phyloP scores from a whole-genome alignment of 495 filamentous ascomycete genomes.

The Rhypophila decipiens region DNA sequence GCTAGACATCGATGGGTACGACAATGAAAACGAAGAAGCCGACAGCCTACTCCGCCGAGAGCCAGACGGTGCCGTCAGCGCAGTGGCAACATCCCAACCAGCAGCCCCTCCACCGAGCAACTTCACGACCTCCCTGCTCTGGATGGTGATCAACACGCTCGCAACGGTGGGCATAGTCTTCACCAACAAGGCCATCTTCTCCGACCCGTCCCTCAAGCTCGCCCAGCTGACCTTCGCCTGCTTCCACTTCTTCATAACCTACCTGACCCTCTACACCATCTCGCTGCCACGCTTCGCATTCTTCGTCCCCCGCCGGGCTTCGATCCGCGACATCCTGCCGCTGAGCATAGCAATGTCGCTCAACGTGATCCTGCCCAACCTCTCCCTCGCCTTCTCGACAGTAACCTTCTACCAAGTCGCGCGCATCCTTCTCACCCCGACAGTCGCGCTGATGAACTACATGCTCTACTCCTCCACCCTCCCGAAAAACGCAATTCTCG shows the following conservation, averaged over 20 bases:
- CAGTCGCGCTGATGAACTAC: slow-evolving; percentile 61
- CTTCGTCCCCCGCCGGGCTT: slow-evolving; percentile 52
- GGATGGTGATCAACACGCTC: slow-evolving; percentile 54
- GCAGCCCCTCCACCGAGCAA: slow-evolving; percentile 14
- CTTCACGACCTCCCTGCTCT: slow-evolving; percentile 34
- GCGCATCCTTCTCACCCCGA: slow-evolving; percentile 64
- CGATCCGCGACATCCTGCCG: slow-evolving; percentile 55
- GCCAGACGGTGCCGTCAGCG: background rate
- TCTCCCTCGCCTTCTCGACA: slow-evolving; percentile 63
- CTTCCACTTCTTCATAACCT: slow-evolving; percentile 70
- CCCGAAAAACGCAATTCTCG: slow-evolving; percentile 45
- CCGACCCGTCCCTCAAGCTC: slow-evolving; percentile 56
- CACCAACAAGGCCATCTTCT: slow-evolving; percentile 71
- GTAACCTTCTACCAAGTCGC: slow-evolving; percentile 73
- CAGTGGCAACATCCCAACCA: background rate
- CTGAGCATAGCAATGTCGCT: slow-evolving; percentile 60
- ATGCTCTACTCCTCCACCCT: slow-evolving; percentile 56
- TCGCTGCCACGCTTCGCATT: slow-evolving; percentile 56
- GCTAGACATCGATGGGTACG: slow-evolving; percentile 14
- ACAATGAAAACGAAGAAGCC: slow-evolving; percentile 20
- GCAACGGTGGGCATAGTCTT: slow-evolving; percentile 65
- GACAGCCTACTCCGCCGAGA: slow-evolving; percentile 25
- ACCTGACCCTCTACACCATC: slow-evolving; percentile 55
- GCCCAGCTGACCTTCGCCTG: slow-evolving; percentile 64
- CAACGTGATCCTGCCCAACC: slow-evolving; percentile 70